Evolutionary conservation across 2,329 filamentous ascomycete genomes (phyloP).

Genomic region (Verticillium klebahnii): DNA sequence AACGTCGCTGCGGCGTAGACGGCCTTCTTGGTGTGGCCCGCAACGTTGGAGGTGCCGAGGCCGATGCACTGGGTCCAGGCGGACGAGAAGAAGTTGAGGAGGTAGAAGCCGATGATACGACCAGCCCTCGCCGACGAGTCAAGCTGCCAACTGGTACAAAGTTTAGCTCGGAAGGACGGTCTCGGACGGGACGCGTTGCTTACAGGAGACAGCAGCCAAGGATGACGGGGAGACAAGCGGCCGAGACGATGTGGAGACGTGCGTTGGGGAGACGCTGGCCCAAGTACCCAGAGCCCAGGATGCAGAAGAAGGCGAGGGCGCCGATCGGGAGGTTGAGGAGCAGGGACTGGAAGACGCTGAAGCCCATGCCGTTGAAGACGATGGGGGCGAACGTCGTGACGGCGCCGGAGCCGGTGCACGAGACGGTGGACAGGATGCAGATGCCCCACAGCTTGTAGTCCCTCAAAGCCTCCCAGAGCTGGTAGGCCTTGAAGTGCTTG

Average conservation of each 20-base stretch:
- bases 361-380: constrained; percentile 28
- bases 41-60: constrained; percentile 16
- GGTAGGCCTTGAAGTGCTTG: constrained; percentile 19
- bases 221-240: constrained; percentile 21
- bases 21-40: constrained; percentile 10
- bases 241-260: constrained; percentile 21
- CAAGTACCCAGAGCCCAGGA: constrained; percentile 24
- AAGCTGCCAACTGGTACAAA: constrained; percentile 17
- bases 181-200: constrained; percentile 3
- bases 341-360: constrained; percentile 25
- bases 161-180: no score
- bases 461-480: constrained; percentile 20
- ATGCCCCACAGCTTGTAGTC: constrained; percentile 25
- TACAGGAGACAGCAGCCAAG: constrained; percentile 22
- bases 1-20: constrained; percentile 25
- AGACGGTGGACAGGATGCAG: constrained; percentile 21
- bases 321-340: constrained; percentile 26
- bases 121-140: constrained; percentile 14
- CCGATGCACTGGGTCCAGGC: constrained; percentile 20
- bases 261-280: constrained; percentile 14
- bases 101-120: constrained; percentile 22
- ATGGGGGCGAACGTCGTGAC: constrained; percentile 25
- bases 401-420: constrained; percentile 22
- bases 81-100: constrained; percentile 24
- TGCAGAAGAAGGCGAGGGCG: constrained; percentile 22